Conservation (phyloP, 129 eudicot species). For the sunflower (Helianthus annuus) region DNA sequence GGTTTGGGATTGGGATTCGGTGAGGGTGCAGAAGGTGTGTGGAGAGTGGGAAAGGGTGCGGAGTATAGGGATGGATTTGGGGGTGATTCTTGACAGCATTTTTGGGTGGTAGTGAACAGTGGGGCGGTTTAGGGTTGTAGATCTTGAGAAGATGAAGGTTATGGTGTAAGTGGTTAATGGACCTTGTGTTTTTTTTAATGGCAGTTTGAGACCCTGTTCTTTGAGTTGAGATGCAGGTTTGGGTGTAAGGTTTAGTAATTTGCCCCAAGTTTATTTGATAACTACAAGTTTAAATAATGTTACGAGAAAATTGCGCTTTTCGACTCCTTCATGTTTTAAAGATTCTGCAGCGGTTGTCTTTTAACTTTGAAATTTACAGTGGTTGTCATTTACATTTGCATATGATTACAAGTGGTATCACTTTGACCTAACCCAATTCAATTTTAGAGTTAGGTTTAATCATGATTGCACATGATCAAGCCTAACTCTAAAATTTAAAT, state of each 20-base stretch:
- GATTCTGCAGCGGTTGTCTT: too few species aligned
- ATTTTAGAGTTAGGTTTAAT: too few species aligned
- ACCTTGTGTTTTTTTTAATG: not conserved
- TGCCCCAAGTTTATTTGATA: not conserved
- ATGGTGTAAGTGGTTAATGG: not conserved
- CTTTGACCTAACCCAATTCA: too few species aligned
- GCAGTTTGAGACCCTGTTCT: not conserved
- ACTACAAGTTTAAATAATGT: too few species aligned
- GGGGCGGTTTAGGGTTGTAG: conserved; percentile 15
- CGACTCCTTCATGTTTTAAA: too few species aligned
- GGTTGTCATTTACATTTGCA: too few species aligned
- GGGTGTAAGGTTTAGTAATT: not conserved
- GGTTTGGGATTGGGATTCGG: conserved; percentile 49
- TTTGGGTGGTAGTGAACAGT: not conserved
- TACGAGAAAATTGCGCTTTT: too few species aligned
- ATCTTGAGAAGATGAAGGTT: not conserved
- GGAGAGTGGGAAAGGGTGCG: conserved; percentile 9
- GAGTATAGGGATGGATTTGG: conserved; percentile 31
- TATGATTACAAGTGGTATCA: too few species aligned
- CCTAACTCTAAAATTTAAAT: too few species aligned
- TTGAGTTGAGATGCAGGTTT: not conserved
- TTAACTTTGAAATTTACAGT: too few species aligned
- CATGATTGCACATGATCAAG: too few species aligned
- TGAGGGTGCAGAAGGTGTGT: conserved; percentile 42
- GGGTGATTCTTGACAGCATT: conserved; percentile 30